Base-by-base conservation (phyloP, 306 rosid genomes). In the Hippophae rhamnoides region DNA sequence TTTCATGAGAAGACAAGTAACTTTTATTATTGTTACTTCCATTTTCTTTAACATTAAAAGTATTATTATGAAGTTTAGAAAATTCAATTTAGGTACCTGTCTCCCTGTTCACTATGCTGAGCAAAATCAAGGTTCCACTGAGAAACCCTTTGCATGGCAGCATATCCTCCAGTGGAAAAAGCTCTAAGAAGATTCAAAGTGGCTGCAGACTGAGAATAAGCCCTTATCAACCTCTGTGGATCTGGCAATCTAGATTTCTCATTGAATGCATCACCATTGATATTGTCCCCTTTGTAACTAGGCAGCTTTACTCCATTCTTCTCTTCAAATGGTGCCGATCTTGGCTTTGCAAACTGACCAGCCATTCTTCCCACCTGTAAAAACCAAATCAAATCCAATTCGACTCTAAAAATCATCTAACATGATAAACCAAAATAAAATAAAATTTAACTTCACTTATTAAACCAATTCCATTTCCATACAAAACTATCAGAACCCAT, bases 321-420 rank as follows among this genome's bases (percentile, higher is more conserved):
- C 63, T 75, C 89, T 73, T 79, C 86, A 13, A 31, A 51, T 1
- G 76, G 70, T 4, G 61, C 80, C 1, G 87, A 78, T 68, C 89
- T 75, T 0, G 89, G 89, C 80, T 84, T 84, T 3, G 89, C 89
- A 65, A 84, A 84, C 62, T 84, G 92, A 67, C 92, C 92, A 18
- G 87, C 92, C 87, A 84, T 85, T 69, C 93, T 82, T 64, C 93
- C 93, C 70, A 85, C 88, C 93, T 85, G 65, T 64, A 72, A 52
- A 23, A 9, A 47, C 6, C 41, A 43, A 56, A 13, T 48, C 57
- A 27, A 40, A 57, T 40, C 10, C 41, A 31, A 31, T 57, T 51
- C 26, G 13, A 63, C 50, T 41, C 11, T 52, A 27, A n/a, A 44
- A 26, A 8, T 66, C 23, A 41, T 27, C 13, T 14, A 4, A 31